phyloP scores from a whole-genome alignment of 2,329 filamentous ascomycete genomes.

The Neurospora sp. region DNA sequence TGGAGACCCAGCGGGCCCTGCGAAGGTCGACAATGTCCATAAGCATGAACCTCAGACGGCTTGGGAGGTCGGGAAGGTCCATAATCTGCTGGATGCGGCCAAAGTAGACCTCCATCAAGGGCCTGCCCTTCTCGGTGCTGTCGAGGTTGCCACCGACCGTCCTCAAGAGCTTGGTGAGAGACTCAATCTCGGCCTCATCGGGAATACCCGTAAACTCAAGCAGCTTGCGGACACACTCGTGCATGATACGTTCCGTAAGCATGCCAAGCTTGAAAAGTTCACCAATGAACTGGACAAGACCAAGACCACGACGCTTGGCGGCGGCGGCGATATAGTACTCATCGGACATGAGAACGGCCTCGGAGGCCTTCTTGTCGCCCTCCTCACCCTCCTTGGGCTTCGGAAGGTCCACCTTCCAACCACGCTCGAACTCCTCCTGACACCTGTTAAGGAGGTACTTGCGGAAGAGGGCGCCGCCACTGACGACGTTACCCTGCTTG shows the following conservation, averaged over 20 bases:
- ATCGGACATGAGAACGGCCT: slow-evolving; percentile 79
- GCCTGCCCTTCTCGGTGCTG: slow-evolving; percentile 67
- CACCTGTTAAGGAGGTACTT: slow-evolving; percentile 98
- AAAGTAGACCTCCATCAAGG: slow-evolving; percentile 93
- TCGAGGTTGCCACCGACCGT: slow-evolving; percentile 89
- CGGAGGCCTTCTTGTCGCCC: slow-evolving; percentile 45
- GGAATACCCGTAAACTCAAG: slow-evolving; percentile 90
- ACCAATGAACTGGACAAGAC: slow-evolving; percentile 98
- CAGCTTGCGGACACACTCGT: slow-evolving; percentile 94
- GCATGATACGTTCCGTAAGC: slow-evolving; percentile 99
- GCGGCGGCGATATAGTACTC: slow-evolving; percentile 93
- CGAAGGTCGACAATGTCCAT: slow-evolving; percentile 88
- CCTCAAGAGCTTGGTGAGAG: slow-evolving; percentile 81
- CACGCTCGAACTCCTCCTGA: slow-evolving; percentile 97
- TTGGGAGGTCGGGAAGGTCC: slow-evolving; percentile 69
- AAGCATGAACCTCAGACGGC: slow-evolving; percentile 91
- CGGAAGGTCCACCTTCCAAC: slow-evolving; percentile 86
- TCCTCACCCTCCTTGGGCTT: slow-evolving; percentile 58
- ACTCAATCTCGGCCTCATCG: slow-evolving; percentile 94
- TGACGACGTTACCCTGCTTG: slow-evolving; percentile 78
- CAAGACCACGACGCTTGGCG: slow-evolving; percentile 91
- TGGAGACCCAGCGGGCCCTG: slow-evolving; percentile 67
- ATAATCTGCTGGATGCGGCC: slow-evolving; percentile 75
- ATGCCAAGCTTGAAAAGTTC: slow-evolving; percentile 98
- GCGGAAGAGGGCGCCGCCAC: slow-evolving; percentile 88